Evolutionary conservation across 441 rosid species (phyloP).

Genomic region (Sinapis alba): DNA sequence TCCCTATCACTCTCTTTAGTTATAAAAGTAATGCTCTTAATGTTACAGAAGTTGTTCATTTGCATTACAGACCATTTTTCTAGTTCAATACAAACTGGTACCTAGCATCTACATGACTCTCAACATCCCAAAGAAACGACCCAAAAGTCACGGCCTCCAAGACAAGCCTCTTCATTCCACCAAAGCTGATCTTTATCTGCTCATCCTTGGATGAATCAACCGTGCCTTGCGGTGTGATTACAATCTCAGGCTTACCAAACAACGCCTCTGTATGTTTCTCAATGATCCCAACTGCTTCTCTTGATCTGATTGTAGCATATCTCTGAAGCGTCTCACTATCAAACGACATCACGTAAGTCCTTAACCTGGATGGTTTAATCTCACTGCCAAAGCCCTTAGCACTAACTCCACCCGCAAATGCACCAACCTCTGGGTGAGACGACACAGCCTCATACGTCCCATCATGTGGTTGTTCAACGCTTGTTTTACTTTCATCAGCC

Average conservation of each 20-base stretch:
- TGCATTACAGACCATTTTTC: not conserved
- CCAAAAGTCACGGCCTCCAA: not conserved
- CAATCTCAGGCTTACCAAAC: not conserved
- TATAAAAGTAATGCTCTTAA: not conserved
- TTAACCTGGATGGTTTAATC: conserved; percentile 61
- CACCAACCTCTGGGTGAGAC: conserved; percentile 67
- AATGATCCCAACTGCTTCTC: conserved; percentile 81
- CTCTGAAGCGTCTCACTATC: conserved; percentile 91
- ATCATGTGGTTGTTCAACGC: conserved; percentile 38
- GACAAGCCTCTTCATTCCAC: not conserved
- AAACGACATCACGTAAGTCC: conserved; percentile 85
- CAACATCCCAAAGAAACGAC: conserved; percentile 86
- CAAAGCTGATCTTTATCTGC: not conserved
- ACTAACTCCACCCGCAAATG: conserved; percentile 58
- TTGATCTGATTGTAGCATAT: conserved; percentile 87
- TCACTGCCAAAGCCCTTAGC: conserved; percentile 62
- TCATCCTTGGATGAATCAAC: not conserved
- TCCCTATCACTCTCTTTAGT: not conserved
- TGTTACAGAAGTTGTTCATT: not conserved
- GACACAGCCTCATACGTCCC: conserved; percentile 45
- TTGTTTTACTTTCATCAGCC: conserved; percentile 39
- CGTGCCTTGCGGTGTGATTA: not conserved
- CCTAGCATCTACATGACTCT: conserved; percentile 90
- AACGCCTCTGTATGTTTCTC: conserved; percentile 38
- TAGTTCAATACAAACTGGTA: conserved; percentile 80